Conservation (phyloP, 1,284 basidiomycete species). For the Neonothopanus nambi region DNA sequence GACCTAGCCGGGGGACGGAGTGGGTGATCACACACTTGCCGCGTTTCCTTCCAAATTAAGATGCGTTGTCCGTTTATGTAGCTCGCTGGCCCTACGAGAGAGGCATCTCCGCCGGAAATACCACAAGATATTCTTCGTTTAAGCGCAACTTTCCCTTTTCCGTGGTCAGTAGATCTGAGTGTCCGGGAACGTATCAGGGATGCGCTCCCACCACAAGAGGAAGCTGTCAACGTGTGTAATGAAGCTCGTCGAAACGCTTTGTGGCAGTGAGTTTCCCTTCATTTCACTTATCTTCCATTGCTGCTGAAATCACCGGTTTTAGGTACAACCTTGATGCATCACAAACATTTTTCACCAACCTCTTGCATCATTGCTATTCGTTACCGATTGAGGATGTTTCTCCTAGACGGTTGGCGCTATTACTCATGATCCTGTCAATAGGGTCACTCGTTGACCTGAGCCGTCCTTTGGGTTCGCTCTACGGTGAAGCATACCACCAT, state of each 20-base stretch:
- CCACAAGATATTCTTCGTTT: slow-evolving; percentile 58
- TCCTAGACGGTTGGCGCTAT: slow-evolving; percentile 60
- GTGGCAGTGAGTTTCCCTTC: slow-evolving; percentile 58
- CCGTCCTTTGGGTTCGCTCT: slow-evolving; percentile 48
- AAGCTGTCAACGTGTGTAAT: slow-evolving; percentile 57
- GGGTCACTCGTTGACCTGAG: slow-evolving; percentile 65
- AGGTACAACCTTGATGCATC: slow-evolving; percentile 69
- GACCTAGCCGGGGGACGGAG: too few relatives aligned
- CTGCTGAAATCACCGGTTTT: slow-evolving; percentile 17
- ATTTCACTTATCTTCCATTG: slow-evolving; percentile 16
- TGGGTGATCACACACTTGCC: too few relatives aligned
- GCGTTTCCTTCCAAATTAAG: too few relatives aligned
- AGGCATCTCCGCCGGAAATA: slow-evolving; percentile 35
- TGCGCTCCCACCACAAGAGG: slow-evolving; percentile 54
- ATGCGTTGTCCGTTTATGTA: too few relatives aligned
- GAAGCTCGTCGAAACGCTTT: slow-evolving; percentile 63
- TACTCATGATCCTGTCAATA: slow-evolving; percentile 69
- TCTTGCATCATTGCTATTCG: slow-evolving; percentile 64
- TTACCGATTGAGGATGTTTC: slow-evolving; percentile 54
- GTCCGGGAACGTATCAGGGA: slow-evolving; percentile 60
- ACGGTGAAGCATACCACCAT: slow-evolving; percentile 67
- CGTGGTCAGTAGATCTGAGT: slow-evolving; percentile 56
- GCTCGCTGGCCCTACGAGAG: neutral
- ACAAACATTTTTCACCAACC: slow-evolving; percentile 63
- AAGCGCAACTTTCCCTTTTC: slow-evolving; percentile 63